Conservation (phyloP, 345 rosid species). For the Salix suchowensis region DNA sequence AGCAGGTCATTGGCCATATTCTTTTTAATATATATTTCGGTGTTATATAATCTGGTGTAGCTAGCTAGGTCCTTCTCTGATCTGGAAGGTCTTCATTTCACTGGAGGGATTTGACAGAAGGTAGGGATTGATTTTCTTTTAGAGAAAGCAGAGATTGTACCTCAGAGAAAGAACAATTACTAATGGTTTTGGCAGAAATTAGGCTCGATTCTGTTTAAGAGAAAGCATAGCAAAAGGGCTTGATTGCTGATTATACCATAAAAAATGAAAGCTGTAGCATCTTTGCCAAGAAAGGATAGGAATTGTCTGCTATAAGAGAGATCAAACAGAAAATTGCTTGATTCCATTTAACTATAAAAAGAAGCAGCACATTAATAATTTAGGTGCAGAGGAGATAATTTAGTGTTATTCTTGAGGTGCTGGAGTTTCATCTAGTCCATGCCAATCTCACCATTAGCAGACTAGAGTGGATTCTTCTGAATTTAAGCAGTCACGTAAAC, state of each 20-base stretch:
- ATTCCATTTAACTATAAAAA: not conserved
- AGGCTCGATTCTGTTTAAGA: not conserved
- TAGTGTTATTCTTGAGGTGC: not conserved
- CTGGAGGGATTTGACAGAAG: not conserved
- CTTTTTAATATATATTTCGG: too few relatives aligned
- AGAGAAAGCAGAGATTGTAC: not conserved
- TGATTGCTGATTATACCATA: not conserved
- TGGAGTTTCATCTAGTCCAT: not conserved
- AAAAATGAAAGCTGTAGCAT: not conserved
- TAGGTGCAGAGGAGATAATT: not conserved
- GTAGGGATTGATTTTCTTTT: not conserved
- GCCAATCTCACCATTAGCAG: not conserved
- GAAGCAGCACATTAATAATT: not conserved
- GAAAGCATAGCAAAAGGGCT: not conserved
- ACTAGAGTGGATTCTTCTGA: not conserved
- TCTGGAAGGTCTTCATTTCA: not conserved
- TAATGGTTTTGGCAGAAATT: not conserved
- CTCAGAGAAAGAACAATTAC: not conserved
- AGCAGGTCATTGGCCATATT: not conserved
- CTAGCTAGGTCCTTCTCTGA: not conserved
- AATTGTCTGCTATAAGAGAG: too few relatives aligned
- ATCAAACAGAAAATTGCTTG: not conserved
- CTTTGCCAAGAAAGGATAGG: too few relatives aligned
- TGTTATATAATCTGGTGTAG: too few relatives aligned
- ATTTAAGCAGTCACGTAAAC: not conserved